Conservation (phyloP, 1,284 basidiomycete species). For the Somion occarium region DNA sequence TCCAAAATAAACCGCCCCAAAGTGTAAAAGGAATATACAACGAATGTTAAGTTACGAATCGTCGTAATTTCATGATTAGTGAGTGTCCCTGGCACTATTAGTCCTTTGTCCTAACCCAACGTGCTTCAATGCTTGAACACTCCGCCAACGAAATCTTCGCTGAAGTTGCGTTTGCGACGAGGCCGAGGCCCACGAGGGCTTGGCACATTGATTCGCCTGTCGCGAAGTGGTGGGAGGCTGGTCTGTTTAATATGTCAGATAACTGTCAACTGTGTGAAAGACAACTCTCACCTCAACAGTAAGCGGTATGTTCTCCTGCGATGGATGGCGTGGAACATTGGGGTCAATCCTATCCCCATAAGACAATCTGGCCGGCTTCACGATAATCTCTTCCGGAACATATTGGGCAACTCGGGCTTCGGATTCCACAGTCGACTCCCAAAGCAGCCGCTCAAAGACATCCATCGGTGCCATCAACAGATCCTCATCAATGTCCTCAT, state of each 20-base stretch:
- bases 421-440: constrained; percentile 8
- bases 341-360: constrained; percentile 2
- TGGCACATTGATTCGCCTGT: not conserved
- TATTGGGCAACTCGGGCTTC: not conserved
- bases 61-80: not conserved
- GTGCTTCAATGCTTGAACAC: not conserved
- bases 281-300: not conserved
- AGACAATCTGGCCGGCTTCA: not conserved
- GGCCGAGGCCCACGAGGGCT: constrained; percentile 1
- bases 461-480: constrained; percentile 15
- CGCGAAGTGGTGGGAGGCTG: not conserved
- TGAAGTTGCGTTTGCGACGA: constrained; percentile 6
- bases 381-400: not conserved
- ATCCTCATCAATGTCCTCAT: constrained; percentile 16
- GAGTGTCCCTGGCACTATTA: not conserved
- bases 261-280: not conserved
- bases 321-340: not conserved
- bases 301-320: not conserved
- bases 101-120: not conserved
- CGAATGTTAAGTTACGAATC: not conserved
- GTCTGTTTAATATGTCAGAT: not conserved
- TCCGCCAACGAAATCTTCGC: constrained; percentile 4
- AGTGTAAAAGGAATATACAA: not conserved
- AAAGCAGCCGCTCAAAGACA: constrained; percentile 15
- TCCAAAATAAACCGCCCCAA: not conserved